Evolutionary conservation across 2,329 filamentous ascomycete species (phyloP).

Genomic region (Cercospora citrullina): DNA sequence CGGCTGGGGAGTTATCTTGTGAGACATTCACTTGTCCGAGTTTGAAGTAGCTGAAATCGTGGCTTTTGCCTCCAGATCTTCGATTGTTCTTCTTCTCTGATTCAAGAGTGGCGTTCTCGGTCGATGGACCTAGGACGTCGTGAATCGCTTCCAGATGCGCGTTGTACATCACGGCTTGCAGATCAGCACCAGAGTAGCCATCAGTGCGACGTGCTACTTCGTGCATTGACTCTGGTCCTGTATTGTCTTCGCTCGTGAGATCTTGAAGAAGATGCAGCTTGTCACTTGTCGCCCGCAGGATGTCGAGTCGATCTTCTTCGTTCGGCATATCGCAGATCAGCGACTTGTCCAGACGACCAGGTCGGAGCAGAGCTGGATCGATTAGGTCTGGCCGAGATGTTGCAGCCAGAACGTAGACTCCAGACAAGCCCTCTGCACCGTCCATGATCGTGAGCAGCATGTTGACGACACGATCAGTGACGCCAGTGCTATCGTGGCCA

Average conservation of each 20-base stretch:
- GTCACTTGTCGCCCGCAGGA: conserved; percentile 77
- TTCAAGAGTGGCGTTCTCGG: conserved; percentile 34
- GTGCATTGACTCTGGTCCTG: conserved; percentile 47
- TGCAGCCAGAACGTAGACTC: conserved; percentile 94
- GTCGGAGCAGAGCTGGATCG: conserved; percentile 86
- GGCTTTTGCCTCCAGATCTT: not conserved
- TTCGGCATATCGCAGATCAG: conserved; percentile 87
- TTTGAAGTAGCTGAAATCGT: conserved; percentile 26
- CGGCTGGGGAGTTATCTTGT: conserved; percentile 8
- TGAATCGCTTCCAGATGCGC: conserved; percentile 97
- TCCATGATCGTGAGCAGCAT: conserved; percentile 99
- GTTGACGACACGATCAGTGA: conserved; percentile 98
- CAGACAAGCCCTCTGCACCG: conserved; percentile 88
- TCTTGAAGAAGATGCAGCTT: conserved; percentile 72
- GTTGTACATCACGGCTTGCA: conserved; percentile 94
- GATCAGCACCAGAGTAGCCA: conserved; percentile 89
- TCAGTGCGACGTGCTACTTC: conserved; percentile 79
- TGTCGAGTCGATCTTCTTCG: conserved; percentile 79
- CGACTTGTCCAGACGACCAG: conserved; percentile 90
- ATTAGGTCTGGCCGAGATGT: conserved; percentile 93
- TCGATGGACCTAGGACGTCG: conserved; percentile 67
- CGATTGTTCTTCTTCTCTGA: conserved; percentile 34
- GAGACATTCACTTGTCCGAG: conserved; percentile 10
- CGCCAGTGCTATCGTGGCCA: conserved; percentile 94
- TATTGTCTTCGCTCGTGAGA: conserved; percentile 51